Base-by-base conservation (phyloP, 2,329 filamentous ascomycete species). In the Colletotrichum sp. region DNA sequence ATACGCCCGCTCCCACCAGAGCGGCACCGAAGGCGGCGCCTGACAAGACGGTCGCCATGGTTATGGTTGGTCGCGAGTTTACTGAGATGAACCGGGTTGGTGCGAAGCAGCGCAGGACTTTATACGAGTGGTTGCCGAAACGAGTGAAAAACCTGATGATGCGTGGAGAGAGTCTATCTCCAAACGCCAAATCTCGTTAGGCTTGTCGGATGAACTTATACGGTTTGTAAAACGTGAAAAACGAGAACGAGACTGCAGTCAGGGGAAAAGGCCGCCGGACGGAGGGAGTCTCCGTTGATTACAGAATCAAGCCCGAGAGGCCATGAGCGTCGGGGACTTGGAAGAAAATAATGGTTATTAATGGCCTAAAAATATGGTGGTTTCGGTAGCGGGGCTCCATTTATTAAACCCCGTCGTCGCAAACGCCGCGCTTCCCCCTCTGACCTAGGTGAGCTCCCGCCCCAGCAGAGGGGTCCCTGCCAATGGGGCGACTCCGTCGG, bases 21-120 rank as follows among this genome's bases (percentile, higher is more conserved):
- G 92, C 90, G 13, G 90, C 90, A 63, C 93, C 93, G 78, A 94
- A 94, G 61, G 88, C 86, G 55, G 87, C 88, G 28, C 93, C 93
- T 1, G 90, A 86, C 59, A 89, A 74, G 57, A 88, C 68, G 1
- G 83, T 81, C 3, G 85, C 82, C 69, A 79, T 79, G 52, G 18
- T 64, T 43, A 21, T 36, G 34, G 61, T 64, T 65, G 14, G 18
- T 30, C 24, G 24, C 9, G 36, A 16, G 6, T 24, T 52, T 24
- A 14, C n/a, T 16, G 18, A 57, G 21, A 59, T 24, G 21, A 52
- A 39, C 18, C 28, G 28, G 21, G 14, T 21, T 16, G 28, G 16
- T 21, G 16, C 14, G 14, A 26, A 64, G 61, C 7, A 24, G 36
- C 52, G 48, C 16, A 18, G 36, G 26, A 24, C 16, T 68, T 68